Percentiles rank a stretch among this genome's conserved stretches.
Evolutionary conservation across 2,329 filamentous ascomycete genomes (phyloP).

Genomic region (Fusarium sp.): DNA sequence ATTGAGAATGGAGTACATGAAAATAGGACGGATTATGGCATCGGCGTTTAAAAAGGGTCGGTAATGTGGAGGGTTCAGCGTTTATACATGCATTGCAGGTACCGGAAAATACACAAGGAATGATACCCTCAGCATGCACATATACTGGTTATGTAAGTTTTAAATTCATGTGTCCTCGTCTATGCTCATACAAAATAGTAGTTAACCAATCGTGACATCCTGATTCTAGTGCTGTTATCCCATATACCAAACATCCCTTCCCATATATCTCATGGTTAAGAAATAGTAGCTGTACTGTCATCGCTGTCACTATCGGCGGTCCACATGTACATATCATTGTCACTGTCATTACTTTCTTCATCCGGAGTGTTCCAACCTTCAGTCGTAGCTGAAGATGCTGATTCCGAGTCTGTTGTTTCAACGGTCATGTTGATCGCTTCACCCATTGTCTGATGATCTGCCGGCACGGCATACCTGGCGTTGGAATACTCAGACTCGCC

Average conservation of each 20-base stretch:
- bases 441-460: constrained; percentile 47
- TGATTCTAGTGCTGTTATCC: constrained; percentile 7
- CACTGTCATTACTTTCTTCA: constrained; percentile 29
- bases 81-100: constrained; percentile 25
- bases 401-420: constrained; percentile 41
- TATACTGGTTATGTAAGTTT: not conserved
- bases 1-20: not conserved
- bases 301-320: constrained; percentile 27
- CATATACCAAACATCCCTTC: not conserved
- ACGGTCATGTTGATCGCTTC: constrained; percentile 45
- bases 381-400: constrained; percentile 9
- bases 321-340: constrained; percentile 34
- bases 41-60: constrained; percentile 25
- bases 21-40: constrained; percentile 20
- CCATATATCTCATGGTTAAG: constrained; percentile 8
- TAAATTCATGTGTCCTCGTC: constrained; percentile 8
- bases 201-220: not conserved
- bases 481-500: constrained; percentile 52
- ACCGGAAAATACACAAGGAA: constrained; percentile 27
- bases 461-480: constrained; percentile 54
- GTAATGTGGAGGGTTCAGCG: constrained; percentile 21
- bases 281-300: constrained; percentile 22
- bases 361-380: constrained; percentile 17
- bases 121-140: constrained; percentile 21
- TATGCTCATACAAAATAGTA: not conserved